A percentile compares a stretch with the other conserved stretches of the same genome.
These are phyloP conservation scores for Metahyphopichia silvanorum DNA, from an alignment of 805 yeast genomes.

Conservation along the genomic window DNA sequence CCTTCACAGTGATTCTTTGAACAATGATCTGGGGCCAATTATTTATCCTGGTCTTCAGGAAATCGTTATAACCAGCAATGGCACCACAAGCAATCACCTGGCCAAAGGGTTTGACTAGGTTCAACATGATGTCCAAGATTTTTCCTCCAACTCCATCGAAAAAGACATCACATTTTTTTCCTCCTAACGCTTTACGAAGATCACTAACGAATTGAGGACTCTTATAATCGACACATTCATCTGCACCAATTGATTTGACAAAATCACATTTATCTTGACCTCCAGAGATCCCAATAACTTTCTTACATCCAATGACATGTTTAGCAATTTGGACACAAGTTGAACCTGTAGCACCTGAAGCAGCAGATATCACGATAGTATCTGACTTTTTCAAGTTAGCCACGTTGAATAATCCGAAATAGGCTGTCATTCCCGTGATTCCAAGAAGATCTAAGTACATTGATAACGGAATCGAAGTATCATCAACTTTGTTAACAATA, in stretches of 20 bases:
- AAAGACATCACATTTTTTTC: constrained; percentile 18
- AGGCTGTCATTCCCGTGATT: constrained; percentile 28
- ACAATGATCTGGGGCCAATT: constrained; percentile 20
- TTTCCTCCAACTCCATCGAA: constrained; percentile 25
- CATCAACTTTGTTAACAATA: constrained; percentile 14
- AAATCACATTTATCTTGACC: constrained; percentile 14
- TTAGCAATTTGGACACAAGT: constrained; percentile 30
- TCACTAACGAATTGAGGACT: constrained; percentile 34
- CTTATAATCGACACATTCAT: constrained; percentile 17
- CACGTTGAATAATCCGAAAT: constrained; percentile 21
- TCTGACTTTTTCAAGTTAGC: constrained; percentile 14
- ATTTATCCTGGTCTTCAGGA: constrained; percentile 11
- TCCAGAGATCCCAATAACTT: constrained; percentile 29
- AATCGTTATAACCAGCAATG: constrained; percentile 27
- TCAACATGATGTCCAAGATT: constrained; percentile 15
- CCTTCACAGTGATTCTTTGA: constrained; percentile 15
- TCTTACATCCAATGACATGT: constrained; percentile 20
- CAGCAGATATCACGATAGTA: constrained; percentile 26
- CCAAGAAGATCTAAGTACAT: constrained; percentile 24
- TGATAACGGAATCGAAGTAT: constrained; percentile 16
- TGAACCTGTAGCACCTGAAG: constrained; percentile 33
- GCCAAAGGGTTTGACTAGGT: constrained; percentile 15
- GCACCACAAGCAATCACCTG: constrained; percentile 27
- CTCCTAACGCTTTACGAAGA: constrained; percentile 39
- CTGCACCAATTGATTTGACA: constrained; percentile 23